Evolutionary conservation across 352 stramenopile genomes (phyloP).

Genomic region (Phytophthora sansomeana): DNA sequence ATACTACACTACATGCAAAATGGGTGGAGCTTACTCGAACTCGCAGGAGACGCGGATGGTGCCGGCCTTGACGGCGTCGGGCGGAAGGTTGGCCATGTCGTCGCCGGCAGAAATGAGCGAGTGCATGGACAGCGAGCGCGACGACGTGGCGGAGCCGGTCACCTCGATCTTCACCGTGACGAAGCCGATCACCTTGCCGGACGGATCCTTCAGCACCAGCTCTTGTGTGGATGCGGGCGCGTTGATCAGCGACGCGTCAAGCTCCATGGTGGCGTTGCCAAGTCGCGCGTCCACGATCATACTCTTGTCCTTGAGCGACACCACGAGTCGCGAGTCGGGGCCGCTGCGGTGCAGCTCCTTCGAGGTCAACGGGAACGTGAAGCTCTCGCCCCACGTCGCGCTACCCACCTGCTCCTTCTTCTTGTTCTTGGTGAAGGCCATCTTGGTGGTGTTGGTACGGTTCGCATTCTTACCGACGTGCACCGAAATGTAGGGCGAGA

Average conservation of each 20-base stretch:
- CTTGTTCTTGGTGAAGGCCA: conserved; percentile 52
- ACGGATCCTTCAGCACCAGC: conserved; percentile 41
- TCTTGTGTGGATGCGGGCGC: conserved; percentile 27
- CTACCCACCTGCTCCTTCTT: conserved; percentile 58
- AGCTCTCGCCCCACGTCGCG: conserved; percentile 82
- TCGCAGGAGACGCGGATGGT: conserved; percentile 54
- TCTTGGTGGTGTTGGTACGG: conserved; percentile 76
- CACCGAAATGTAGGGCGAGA: conserved; percentile 82
- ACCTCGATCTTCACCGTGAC: conserved; percentile 50
- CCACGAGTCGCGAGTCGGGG: conserved; percentile 40
- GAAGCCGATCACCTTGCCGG: conserved; percentile 37
- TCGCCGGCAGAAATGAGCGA: conserved; percentile 34
- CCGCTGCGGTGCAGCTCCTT: conserved; percentile 57
- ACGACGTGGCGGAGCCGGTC: conserved; percentile 42
- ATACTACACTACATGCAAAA: conserved; percentile 12
- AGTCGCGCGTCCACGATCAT: conserved; percentile 49
- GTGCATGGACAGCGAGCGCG: conserved; percentile 40
- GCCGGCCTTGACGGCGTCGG: conserved; percentile 47
- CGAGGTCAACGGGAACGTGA: conserved; percentile 72
- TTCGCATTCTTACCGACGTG: conserved; percentile 78
- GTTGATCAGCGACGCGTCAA: conserved; percentile 38
- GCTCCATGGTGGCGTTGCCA: conserved; percentile 34
- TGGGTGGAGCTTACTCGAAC: conserved; percentile 40
- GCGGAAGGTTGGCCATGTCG: conserved; percentile 32
- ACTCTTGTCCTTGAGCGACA: conserved; percentile 54